Evolutionary conservation across 768 basidiomycete genomes (phyloP).

Genomic region (Lyophyllum shimeji): DNA sequence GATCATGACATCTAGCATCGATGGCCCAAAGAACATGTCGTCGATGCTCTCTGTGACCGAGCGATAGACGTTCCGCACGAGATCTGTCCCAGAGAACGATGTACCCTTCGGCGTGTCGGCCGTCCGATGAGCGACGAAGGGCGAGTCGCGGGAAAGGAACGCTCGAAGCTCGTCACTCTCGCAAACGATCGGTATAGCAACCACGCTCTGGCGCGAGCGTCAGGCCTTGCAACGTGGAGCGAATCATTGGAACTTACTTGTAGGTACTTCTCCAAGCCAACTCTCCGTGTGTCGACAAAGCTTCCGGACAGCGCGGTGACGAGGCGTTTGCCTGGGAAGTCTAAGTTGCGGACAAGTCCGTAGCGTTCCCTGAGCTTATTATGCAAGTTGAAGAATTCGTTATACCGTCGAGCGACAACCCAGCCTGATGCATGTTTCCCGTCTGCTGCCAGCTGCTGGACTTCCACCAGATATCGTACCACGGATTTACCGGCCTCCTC

Average conservation of each 20-base stretch:
- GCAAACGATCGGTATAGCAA: slow-evolving; percentile 72
- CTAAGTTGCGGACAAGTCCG: slow-evolving; percentile 62
- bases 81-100: slow-evolving; percentile 64
- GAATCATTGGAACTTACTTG: slow-evolving; percentile 56
- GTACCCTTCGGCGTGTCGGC: slow-evolving; percentile 39
- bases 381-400: slow-evolving; percentile 91
- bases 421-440: slow-evolving; percentile 83
- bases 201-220: slow-evolving; percentile 53
- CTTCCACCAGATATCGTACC: slow-evolving; percentile 88
- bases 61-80: slow-evolving; percentile 86
- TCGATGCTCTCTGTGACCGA: slow-evolving; percentile 95
- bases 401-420: slow-evolving; percentile 92
- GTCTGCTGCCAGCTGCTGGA: slow-evolving; percentile 83
- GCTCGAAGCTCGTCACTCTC: slow-evolving; percentile 79
- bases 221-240: background rate
- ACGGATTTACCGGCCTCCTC: slow-evolving; percentile 89
- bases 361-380: slow-evolving; percentile 81
- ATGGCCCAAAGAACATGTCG: slow-evolving; percentile 95
- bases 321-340: slow-evolving; percentile 93
- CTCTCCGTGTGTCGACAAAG: slow-evolving; percentile 80
- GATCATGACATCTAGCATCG: slow-evolving; percentile 94
- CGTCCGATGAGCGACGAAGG: slow-evolving; percentile 65
- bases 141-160: slow-evolving; percentile 88
- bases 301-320: slow-evolving; percentile 85
- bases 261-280: slow-evolving; percentile 84